Base-by-base conservation (phyloP, 2,329 filamentous ascomycete species). In the Penicillium crustosum region DNA sequence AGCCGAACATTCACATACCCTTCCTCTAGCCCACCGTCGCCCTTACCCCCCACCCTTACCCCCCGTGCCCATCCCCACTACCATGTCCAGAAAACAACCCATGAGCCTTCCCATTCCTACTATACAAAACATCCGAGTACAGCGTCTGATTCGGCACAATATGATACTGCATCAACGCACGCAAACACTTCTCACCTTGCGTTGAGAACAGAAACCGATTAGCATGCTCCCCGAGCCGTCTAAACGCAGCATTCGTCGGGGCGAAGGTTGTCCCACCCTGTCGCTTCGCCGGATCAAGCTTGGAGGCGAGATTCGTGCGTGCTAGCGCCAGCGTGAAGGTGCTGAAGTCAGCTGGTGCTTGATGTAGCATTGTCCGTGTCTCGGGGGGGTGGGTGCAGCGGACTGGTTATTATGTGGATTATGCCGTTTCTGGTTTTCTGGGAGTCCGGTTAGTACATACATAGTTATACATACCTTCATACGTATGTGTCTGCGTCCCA, bases 171-270 rank as follows among this genome's bases (percentile, higher is more conserved):
- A 95, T 79, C 45, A 96, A 78, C 0, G 90, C 90, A 63, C 84
- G 86, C 19, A 97, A 83, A 71, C 91, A 96, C 73, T 87, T 87
- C 62, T 83, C 79, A 2, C 93, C 93, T 52, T 81, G 83, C 29
- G 84, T 79, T 58, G 88, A 90, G 82, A 97, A 97, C 4, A 97
- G 81, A 81, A 96, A 97, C 23, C 87, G 89, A 70, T 93, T 95
- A 67, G 88, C 84, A 55, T 73, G 80, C 1, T 84, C 82, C 0
- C 91, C 91, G 1, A 97, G 86, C 63, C 84, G 84, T 66, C 82
- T 71, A 78, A 93, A 96, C n/a, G 92, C 93, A 5, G 76, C 77
- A 81, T 97, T 96, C 45, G 83, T 85, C 0, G 93, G 92, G 0
- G 89, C 89, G 68, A 96, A 95, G 60, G 94, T 71, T 3, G 92